Evolutionary conservation across 1,139 yeast species (phyloP), one percentile per base, ranked within the genome.

Genomic region (Diutina pseudorugosa): DNA sequence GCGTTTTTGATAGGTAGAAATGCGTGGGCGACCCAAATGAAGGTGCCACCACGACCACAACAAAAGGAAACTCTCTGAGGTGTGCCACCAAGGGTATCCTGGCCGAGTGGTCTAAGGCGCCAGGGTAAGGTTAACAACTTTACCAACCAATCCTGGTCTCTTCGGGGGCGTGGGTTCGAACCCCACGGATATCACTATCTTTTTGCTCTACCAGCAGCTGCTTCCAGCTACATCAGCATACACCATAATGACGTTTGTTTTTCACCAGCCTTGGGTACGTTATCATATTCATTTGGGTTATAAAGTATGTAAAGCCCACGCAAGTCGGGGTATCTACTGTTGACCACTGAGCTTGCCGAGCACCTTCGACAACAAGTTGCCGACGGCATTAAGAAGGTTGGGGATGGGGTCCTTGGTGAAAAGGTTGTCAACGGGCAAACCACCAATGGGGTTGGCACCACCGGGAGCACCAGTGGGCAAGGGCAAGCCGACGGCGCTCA

Each of bases 51-150:
- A n/a, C n/a, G n/a, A n/a, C n/a, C n/a, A n/a, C n/a, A n/a, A n/a
- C n/a, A n/a, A n/a, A n/a, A n/a, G n/a, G n/a, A n/a, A n/a, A n/a
- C n/a, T n/a, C n/a, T n/a, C n/a, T 11, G 16, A 30, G 36, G 8
- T 30, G 36, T 30, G 45, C 45, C 21, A 18, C 25, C n/a, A 43
- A 14, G 16, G 47, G 47, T 43, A 21, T 25, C 25, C 25, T 43
- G 47, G 47, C 47, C 47, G 47, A 43, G 47, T 43, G 47, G 47
- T 43, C 42, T 43, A 43, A 43, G 47, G 47, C 47, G 47, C 47
- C 47, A 43, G 47, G 47, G 47, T 43, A 43, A 43, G 47, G 47
- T 43, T 43, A 42, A 25, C 36, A 11, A 14, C 47, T 20, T 21
- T 12, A 14, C 30, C 16, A 14, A 25, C 23, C 30, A 43, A 21